A percentile compares a stretch with the other conserved stretches of the same genome.
Conservation (phyloP, 2,329 filamentous ascomycete species). For the Xylariaceae sp. region DNA sequence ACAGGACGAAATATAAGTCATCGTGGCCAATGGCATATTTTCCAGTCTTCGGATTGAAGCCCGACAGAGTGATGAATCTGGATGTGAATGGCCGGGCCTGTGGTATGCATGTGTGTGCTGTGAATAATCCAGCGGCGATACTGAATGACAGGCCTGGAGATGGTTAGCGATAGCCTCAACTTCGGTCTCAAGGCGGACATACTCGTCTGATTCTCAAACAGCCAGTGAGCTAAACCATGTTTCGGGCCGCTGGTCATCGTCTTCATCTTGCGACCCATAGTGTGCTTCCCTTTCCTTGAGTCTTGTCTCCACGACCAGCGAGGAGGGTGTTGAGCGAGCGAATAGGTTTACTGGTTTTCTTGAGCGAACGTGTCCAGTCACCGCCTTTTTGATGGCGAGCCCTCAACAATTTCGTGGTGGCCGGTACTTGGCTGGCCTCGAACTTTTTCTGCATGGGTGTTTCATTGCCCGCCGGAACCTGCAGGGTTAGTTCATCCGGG, state of each 20-base stretch:
- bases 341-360: too few relatives aligned
- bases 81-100: slow-evolving; percentile 69
- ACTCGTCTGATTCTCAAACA: slow-evolving; percentile 18
- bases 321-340: neutral
- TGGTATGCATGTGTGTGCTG: slow-evolving; percentile 77
- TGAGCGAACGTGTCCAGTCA: too few relatives aligned
- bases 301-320: neutral
- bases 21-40: slow-evolving; percentile 73
- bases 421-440: too few relatives aligned
- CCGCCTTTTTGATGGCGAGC: too few relatives aligned
- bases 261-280: slow-evolving; percentile 11
- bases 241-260: slow-evolving; percentile 4
- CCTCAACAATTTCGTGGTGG: too few relatives aligned
- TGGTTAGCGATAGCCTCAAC: slow-evolving; percentile 3
- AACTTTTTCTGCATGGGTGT: too few relatives aligned
- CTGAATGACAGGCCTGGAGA: slow-evolving; percentile 73
- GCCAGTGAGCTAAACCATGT: slow-evolving; percentile 12
- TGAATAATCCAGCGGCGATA: slow-evolving; percentile 72
- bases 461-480: too few relatives aligned
- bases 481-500: too few relatives aligned
- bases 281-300: neutral
- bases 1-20: slow-evolving; percentile 71
- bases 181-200: neutral
- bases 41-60: slow-evolving; percentile 67
- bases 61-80: slow-evolving; percentile 83